Conservation (phyloP, 225 moss, liverwort and hornwort species). For the Antitrichia curtipendula region DNA sequence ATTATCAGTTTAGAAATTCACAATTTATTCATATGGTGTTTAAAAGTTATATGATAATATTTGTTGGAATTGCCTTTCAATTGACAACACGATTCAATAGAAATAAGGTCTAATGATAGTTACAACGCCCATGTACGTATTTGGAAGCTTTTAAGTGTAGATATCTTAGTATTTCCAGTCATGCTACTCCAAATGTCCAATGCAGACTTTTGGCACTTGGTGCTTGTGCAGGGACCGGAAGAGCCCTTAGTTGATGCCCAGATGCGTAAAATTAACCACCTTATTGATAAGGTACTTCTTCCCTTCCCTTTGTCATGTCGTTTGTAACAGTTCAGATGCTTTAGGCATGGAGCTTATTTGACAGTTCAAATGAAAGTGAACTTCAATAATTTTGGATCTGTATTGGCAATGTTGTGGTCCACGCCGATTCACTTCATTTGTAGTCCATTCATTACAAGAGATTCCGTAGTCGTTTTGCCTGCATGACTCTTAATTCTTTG, state of each 20-base stretch:
- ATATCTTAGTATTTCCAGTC: background rate
- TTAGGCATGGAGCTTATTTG: background rate
- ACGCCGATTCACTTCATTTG: background rate
- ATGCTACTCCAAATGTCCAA: background rate
- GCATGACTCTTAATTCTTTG: too few species aligned
- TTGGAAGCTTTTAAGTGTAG: background rate
- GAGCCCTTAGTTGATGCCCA: constrained; percentile 63
- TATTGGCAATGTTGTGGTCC: background rate
- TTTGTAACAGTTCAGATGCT: background rate
- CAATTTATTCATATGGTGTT: background rate
- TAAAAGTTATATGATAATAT: background rate
- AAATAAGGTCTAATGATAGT: background rate
- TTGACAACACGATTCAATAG: background rate
- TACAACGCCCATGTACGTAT: too few species aligned
- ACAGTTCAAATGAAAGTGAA: background rate
- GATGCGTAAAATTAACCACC: constrained; percentile 53
- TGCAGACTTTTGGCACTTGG: background rate
- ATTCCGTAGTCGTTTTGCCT: background rate
- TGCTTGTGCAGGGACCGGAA: constrained; percentile 39
- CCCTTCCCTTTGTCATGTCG: background rate
- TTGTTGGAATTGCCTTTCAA: background rate
- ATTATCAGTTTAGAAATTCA: background rate
- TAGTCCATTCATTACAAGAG: background rate
- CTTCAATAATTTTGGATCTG: background rate
- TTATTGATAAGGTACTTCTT: constrained; percentile 48